Conservation (phyloP, 495 filamentous ascomycete genomes). For the Achaetomiella virescens region DNA sequence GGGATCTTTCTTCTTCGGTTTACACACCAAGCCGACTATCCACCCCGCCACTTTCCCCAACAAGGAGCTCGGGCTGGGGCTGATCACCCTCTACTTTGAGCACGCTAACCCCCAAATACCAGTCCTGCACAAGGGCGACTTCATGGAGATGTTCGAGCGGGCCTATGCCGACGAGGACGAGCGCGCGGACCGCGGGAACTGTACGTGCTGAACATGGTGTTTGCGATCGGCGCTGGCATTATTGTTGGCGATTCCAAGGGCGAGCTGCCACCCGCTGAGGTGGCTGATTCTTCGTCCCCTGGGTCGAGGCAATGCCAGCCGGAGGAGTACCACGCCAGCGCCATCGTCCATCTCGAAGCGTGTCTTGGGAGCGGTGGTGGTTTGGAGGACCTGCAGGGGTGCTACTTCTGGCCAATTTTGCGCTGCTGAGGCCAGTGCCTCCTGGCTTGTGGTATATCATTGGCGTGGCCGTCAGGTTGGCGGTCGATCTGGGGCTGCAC, state of each 20-base stretch:
- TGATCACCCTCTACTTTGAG: slow-evolving; percentile 85
- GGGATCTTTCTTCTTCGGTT: slow-evolving; percentile 91
- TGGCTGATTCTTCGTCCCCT: slow-evolving; percentile 5
- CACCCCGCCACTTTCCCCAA: slow-evolving; percentile 80
- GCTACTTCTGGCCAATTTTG: slow-evolving; percentile 83
- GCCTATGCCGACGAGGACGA: slow-evolving; percentile 64
- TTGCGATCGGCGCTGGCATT: slow-evolving; percentile 90
- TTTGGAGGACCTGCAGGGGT: slow-evolving; percentile 88
- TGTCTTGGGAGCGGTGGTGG: slow-evolving; percentile 77
- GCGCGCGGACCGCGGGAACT: slow-evolving; percentile 73
- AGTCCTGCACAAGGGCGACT: slow-evolving; percentile 80
- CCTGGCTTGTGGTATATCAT: slow-evolving; percentile 97
- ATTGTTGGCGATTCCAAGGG: slow-evolving; percentile 60
- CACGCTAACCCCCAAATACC: slow-evolving; percentile 95
- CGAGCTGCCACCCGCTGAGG: slow-evolving; percentile 10
- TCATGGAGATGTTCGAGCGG: slow-evolving; percentile 73
- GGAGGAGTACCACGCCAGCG: slow-evolving; percentile 93
- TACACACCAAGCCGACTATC: slow-evolving; percentile 85
- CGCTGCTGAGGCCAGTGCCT: slow-evolving; percentile 80
- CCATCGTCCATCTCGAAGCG: slow-evolving; percentile 82
- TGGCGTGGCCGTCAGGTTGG: slow-evolving; percentile 82
- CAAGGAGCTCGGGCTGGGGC: slow-evolving; percentile 58
- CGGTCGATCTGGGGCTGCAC: slow-evolving; percentile 86
- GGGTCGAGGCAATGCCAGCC: slow-evolving; percentile 65
- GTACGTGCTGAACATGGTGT: slow-evolving; percentile 96